Evolutionary conservation across 495 filamentous ascomycete species (phyloP), one percentile per base, ranked within the genome.

Genomic region (Talaromyces proteolyticus): DNA sequence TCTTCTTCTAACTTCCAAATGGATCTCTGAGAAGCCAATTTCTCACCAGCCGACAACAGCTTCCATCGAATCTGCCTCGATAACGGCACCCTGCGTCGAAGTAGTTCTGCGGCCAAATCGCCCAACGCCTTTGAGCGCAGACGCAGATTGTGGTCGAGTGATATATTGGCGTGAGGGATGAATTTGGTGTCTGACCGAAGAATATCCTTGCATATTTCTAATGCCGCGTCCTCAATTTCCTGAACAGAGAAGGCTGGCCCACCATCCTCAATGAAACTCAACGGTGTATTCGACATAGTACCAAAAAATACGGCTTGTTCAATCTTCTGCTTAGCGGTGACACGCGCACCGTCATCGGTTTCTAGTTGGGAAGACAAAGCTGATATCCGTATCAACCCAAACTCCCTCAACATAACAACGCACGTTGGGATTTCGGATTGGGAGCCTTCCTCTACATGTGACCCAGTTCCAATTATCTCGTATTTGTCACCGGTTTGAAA

Each of bases 231-330:
- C 53, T 89, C 86, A 34, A 95, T 77, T 53, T 96, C 88, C 25
- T 75, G 65, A 12, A 70, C 54, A 2, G 81, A 68, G 54, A 90
- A 96, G 19, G 74, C 67, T 17, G 82, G 68, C 36, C 80, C 79
- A 20, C 77, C 69, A 43, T 78, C 76, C 24, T 80, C 77, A 42
- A 80, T 73, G 51, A 99, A 86, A 54, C 89, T 82, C 23, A 99
- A 68, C 8, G 90, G 85, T 55, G 93, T 96, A 54, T 85, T 79
- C 40, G 78, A 74, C 64, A 89, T 81, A 18, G 79, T 80, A 1
- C 91, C 89, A 62, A 87, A 97, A 69, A 95, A 96, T 3, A 96
- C 83, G 12, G 92, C 92, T 63, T 97, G 92, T 57, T 96, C 90
- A 39, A 99, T 75, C 64, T 92, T 96, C 60, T 81, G 87, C 61